Evolutionary conservation across 441 rosid genomes (phyloP).

Genomic region (Euphorbia corollata): DNA sequence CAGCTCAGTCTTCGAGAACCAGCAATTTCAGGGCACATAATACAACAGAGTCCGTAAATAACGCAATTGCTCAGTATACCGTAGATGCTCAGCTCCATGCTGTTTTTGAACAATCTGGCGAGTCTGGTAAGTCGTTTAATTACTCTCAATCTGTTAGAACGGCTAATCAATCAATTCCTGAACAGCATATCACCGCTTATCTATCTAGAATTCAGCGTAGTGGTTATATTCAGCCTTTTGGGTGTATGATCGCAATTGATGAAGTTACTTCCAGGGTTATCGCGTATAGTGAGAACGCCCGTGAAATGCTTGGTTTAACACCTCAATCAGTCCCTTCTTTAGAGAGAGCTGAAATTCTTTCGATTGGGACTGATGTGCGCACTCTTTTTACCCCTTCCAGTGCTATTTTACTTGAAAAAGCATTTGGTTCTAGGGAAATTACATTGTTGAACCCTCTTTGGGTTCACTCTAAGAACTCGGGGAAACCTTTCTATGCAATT

Average conservation of each 20-base stretch:
- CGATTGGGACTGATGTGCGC: slow-evolving; percentile 63
- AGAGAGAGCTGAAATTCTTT: slow-evolving; percentile 56
- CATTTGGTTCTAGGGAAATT: slow-evolving; percentile 81
- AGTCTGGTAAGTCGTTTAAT: slow-evolving; percentile 80
- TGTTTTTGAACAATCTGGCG: slow-evolving; percentile 82
- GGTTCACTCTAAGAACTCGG: slow-evolving; percentile 74
- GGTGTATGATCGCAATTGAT: slow-evolving; percentile 77
- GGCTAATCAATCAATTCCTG: slow-evolving; percentile 58
- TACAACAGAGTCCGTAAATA: slow-evolving; percentile 47
- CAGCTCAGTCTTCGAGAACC: slow-evolving; percentile 47
- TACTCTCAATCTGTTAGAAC: slow-evolving; percentile 71
- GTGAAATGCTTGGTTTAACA: slow-evolving; percentile 68
- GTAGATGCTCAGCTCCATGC: slow-evolving; percentile 94
- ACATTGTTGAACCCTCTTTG: slow-evolving; percentile 72
- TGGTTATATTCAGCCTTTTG: slow-evolving; percentile 79
- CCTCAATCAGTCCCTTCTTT: slow-evolving; percentile 79
- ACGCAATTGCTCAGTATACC: slow-evolving; percentile 91
- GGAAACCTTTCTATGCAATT: slow-evolving; percentile 80
- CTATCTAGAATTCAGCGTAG: slow-evolving; percentile 82
- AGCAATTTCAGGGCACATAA: slow-evolving; percentile 31
- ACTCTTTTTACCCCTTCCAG: slow-evolving; percentile 58
- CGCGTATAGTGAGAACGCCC: slow-evolving; percentile 73
- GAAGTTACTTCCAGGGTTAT: slow-evolving; percentile 56
- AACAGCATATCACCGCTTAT: slow-evolving; percentile 73
- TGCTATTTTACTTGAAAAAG: slow-evolving; percentile 54